Conservation (phyloP, 2,329 filamentous ascomycete genomes). For the Diaporthe caulivora region DNA sequence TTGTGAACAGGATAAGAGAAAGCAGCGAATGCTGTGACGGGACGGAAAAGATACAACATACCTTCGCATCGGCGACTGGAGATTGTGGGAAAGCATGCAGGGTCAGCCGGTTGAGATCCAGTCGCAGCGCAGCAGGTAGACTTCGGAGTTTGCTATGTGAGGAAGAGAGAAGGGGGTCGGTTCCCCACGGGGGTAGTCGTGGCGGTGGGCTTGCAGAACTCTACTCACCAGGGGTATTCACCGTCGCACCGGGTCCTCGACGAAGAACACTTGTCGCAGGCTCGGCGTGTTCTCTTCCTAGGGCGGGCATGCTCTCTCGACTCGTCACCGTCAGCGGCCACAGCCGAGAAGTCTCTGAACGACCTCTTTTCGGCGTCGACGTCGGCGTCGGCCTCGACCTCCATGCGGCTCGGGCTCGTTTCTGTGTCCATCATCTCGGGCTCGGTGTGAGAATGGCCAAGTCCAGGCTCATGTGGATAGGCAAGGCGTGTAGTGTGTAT, state of each 20-base stretch:
- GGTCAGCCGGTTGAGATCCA: constrained; percentile 14
- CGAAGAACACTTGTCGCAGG: constrained; percentile 54
- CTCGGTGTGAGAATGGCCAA: neutral
- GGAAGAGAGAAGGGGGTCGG: neutral
- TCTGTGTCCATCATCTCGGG: constrained; percentile 11
- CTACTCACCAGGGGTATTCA: constrained; percentile 53
- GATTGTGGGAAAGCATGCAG: constrained; percentile 36
- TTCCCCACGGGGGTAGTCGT: no score
- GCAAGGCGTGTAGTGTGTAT: neutral
- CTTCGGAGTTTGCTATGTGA: neutral
- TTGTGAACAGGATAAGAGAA: neutral
- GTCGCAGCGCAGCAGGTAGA: neutral
- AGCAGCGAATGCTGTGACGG: neutral
- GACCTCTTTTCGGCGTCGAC: constrained; percentile 19
- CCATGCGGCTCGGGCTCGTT: constrained; percentile 17
- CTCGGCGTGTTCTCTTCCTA: constrained; percentile 47
- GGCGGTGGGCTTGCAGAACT: no score
- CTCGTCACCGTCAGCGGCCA: constrained; percentile 22
- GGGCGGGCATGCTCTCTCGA: constrained; percentile 50
- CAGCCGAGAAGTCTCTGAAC: neutral
- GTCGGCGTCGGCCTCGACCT: constrained; percentile 1
- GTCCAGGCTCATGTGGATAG: neutral
- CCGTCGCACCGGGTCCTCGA: constrained; percentile 59
- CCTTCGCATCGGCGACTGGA: constrained; percentile 53
- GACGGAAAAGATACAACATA: constrained; percentile 41